Base-by-base conservation (phyloP, 306 rosid genomes). In the Citrullus mucosospermus region DNA sequence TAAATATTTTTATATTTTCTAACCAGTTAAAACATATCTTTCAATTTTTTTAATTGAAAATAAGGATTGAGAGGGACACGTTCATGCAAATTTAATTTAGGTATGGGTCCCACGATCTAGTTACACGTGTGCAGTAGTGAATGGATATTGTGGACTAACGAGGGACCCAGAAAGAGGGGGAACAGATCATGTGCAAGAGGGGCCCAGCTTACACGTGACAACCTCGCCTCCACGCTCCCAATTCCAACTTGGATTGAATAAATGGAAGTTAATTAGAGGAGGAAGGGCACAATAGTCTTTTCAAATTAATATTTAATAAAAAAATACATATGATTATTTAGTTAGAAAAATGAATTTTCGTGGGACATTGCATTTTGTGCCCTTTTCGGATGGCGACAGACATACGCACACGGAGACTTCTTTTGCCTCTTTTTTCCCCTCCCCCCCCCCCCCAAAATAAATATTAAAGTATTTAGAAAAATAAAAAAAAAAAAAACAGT, bases 101-200 rank as follows among this genome's bases (percentile, higher is more conserved):
- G 28, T 1, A 25, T 25, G 28, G 28, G 53, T 10, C 53, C 53
- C 53, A 2, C 53, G 2, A 12, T 48, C 16, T 48, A 48, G 53
- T 48, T 53, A 53, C 57, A 53, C 57, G 57, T 53, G 57, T 16
- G 6, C 2, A 53, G 57, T 46, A 10, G n/a, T 53, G 57, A 16
- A 5, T 53, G 57, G 0, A 53, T 53, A 53, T 15, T 5, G 83
- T 54, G 18, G 13, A 12, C 28, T 9, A 56, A 25, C n/a, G 46
- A 1, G 77, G 81, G 55, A 9, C 44, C 43, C 9, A 20, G 46
- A 13, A 0, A 25, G 22, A 62, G 22, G 44, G 67, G 74, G 32
- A 78, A 84, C 92, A 87, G 43, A 13, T 59, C 92, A 88, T 84
- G 92, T 89, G 93, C 82, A 15, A 16, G 43, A 78, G 79, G 73